phyloP scores from a whole-genome alignment of 2,329 filamentous ascomycete genomes.

The Mariannaea elegans region DNA sequence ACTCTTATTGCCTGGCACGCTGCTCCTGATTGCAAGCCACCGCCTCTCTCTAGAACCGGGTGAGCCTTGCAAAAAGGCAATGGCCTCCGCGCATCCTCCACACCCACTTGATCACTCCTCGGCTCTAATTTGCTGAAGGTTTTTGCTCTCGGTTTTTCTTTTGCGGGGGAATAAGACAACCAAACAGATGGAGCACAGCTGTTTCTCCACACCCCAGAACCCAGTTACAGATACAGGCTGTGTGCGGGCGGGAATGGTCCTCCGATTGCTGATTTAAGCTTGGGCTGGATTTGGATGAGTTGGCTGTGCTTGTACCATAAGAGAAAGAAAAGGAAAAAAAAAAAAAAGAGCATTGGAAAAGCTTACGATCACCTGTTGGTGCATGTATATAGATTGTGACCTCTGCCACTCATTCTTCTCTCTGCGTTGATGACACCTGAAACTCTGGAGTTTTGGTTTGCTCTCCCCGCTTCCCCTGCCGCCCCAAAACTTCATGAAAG shows the following conservation, averaged over 20 bases:
- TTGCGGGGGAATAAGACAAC: constrained; percentile 36
- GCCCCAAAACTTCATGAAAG: constrained; percentile 22
- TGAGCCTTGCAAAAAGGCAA: constrained; percentile 17
- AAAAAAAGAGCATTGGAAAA: neutral
- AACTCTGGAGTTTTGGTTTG: constrained; percentile 30
- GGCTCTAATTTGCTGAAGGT: constrained; percentile 14
- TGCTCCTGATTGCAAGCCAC: constrained; percentile 22
- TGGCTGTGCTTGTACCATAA: neutral
- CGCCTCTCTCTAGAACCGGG: constrained; percentile 28
- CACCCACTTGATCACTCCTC: neutral
- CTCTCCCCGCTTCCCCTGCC: constrained; percentile 14
- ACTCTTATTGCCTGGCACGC: neutral
- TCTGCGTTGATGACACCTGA: constrained; percentile 22
- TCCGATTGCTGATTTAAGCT: constrained; percentile 24
- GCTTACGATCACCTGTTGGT: neutral
- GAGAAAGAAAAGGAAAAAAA: neutral
- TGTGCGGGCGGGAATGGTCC: constrained; percentile 21
- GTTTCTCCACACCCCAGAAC: constrained; percentile 38
- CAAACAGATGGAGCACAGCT: constrained; percentile 14
- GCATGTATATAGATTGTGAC: constrained; percentile 40
- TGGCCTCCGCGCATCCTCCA: constrained; percentile 2
- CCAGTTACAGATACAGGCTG: constrained; percentile 13
- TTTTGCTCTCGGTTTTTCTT: constrained; percentile 19
- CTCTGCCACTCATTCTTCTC: constrained; percentile 29
- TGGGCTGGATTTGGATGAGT: neutral